Conservation (phyloP, 2,329 filamentous ascomycete species). For the Apiospora saccharicola region DNA sequence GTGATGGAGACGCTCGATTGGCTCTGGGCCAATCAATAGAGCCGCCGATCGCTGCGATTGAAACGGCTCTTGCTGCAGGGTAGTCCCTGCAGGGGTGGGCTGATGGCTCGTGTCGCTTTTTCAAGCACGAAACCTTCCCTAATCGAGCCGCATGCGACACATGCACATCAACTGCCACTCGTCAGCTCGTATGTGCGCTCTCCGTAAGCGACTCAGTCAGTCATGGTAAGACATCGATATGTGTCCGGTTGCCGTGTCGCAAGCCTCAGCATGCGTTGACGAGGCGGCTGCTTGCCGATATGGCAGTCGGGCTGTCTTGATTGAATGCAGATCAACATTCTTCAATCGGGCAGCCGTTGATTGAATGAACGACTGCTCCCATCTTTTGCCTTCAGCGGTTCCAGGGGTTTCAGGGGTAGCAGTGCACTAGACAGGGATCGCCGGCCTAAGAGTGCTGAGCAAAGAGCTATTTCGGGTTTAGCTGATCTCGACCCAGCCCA, state of each 20-base stretch:
- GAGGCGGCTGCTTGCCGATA: too few relatives aligned
- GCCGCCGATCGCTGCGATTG: constrained; percentile 23
- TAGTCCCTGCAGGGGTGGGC: background rate
- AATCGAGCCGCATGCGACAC: constrained; percentile 21
- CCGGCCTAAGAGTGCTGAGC: background rate
- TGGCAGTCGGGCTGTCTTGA: background rate
- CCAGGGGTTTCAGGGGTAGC: constrained; percentile 12
- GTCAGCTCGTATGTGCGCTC: background rate
- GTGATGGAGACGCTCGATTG: background rate
- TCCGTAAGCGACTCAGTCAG: background rate
- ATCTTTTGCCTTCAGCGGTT: constrained; percentile 8
- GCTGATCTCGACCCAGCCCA: constrained; percentile 11
- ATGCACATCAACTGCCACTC: constrained; percentile 11
- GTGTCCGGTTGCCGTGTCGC: background rate
- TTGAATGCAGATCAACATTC: background rate
- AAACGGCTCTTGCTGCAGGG: constrained; percentile 24
- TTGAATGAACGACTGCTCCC: background rate
- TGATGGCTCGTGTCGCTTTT: background rate
- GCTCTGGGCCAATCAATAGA: constrained; percentile 22
- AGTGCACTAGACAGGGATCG: background rate
- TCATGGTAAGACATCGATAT: background rate
- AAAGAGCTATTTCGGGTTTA: constrained; percentile 4
- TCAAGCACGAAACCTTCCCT: constrained; percentile 20
- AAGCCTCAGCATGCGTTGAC: background rate
- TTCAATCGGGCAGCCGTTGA: background rate